Evolutionary conservation across 345 rosid genomes (phyloP).

Genomic region (Salix udensis): DNA sequence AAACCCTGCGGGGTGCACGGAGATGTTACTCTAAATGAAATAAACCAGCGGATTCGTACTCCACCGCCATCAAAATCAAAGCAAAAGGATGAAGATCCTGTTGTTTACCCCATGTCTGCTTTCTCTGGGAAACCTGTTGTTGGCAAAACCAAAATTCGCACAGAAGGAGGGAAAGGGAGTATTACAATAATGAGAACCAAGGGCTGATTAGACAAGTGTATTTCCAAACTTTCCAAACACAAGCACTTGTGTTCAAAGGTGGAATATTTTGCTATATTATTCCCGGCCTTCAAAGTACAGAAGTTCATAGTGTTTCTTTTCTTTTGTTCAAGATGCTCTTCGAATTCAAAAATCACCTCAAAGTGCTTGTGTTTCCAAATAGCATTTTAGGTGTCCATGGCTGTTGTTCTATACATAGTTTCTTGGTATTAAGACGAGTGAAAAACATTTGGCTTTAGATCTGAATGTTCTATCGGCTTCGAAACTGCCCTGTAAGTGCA

Average conservation of each 20-base stretch:
- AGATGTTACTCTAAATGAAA: conserved; percentile 90
- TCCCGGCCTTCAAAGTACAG: conserved; percentile 22
- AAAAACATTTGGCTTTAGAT: background rate
- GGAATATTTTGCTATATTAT: conserved; percentile 21
- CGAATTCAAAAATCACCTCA: conserved; percentile 31
- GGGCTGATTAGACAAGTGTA: conserved; percentile 44
- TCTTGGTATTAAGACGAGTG: conserved; percentile 8
- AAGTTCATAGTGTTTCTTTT: conserved; percentile 7
- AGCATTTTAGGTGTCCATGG: conserved; percentile 25
- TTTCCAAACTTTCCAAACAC: conserved; percentile 2
- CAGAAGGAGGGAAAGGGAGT: conserved; percentile 98
- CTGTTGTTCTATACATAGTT: conserved; percentile 12
- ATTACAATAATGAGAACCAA: conserved; percentile 94
- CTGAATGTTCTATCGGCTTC: background rate
- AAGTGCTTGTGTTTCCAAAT: conserved; percentile 29
- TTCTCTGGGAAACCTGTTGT: conserved; percentile 99
- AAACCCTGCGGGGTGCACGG: conserved; percentile 91
- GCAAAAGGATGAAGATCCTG: conserved; percentile 48
- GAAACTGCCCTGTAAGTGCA: background rate
- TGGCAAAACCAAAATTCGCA: conserved; percentile 91
- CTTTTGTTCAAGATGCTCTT: background rate
- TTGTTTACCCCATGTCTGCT: conserved; percentile 77
- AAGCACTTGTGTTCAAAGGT: background rate
- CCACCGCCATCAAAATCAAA: conserved; percentile 60
- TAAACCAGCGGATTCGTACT: conserved; percentile 71